Evolutionary conservation across 352 stramenopile species (phyloP), one percentile per base, ranked within the genome.

Genomic region (Ophiocytium majus): DNA sequence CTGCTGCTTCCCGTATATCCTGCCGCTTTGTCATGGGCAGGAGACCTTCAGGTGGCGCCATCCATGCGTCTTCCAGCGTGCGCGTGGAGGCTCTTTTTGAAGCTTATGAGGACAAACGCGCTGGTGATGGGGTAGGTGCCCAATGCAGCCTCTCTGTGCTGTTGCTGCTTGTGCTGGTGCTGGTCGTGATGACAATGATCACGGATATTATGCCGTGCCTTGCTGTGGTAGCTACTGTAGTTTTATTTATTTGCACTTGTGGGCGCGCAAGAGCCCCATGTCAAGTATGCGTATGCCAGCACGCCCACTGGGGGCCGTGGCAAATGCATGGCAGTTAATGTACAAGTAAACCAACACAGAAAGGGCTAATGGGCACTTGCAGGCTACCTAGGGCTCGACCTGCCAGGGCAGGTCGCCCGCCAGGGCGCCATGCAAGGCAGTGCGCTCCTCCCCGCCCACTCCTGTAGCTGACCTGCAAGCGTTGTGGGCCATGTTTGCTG

Each of bases 51-150:
- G 57, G 57, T 66, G 28, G 17, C 49, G 10, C 35, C 17, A 35
- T 34, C 71, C 35, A 10, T 23, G 49, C 31, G 17, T 31, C 31
- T 19, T 10, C 35, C 17, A 34, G 17, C 10, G 10, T 49, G 31
- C 35, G 9, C 31, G 49, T 23, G 23, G 71, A 10, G 23, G 31
- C 10, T 79, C 71, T 79, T 79, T 79, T 35, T 23, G 49, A 79
- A 23, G 9, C 23, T 35, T 79, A 79, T 35, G 71, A 79, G 49
- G 71, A 79, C 71, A 17, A 66, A 66, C 57, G 57, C 57, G 19
- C 57, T 66, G 57, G 57, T 28, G 19, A 28, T 23, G 19, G 17
- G 28, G 17, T 23, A 28, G 17, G 28, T 23, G 57, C 57, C 17
- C 57, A 23, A 23, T 66, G 57, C 19, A 23, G 28, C 57, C 57